Base-by-base conservation (phyloP, 345 rosid species). In the Turnera subulata region DNA sequence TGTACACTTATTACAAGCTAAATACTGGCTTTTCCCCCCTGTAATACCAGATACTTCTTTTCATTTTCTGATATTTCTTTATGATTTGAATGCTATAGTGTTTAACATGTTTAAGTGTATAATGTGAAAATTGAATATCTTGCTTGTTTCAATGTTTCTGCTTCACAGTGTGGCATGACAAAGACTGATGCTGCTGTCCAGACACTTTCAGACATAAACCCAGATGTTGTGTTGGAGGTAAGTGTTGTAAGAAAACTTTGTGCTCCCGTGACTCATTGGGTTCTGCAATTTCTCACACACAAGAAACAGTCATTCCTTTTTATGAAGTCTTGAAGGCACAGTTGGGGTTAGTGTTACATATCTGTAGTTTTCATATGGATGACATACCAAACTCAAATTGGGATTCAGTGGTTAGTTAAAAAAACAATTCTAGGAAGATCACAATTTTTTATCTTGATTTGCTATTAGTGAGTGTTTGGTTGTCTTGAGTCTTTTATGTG, bases 121-220 rank as follows among this genome's bases (percentile, higher is more conserved):
- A 5, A 24, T 1, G 32, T 13, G 46, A 5, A 47, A 63, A 47
- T 18, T 38, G 15, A 17, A 11, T 17, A 7, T 29, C 11, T 49
- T 7, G 14, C 44, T 66, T 11, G 33, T 33, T 42, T 50, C 29
- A 15, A 52, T 32, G 16, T 43, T 45, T 5, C 32, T 15, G 15
- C 25, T 37, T 45, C 11, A 35, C 65, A 92, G 98, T 88, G 64
- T 82, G 96, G 96, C 53, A 89, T 92, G 98, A 86, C 96, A 67
- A 92, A 89, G 83, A 92, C 98, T 42, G 98, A 92, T 83, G 98
- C 96, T 64, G 96, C 98, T 68, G 89, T 86, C 67, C 98, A 92
- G 72, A 92, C 98, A 55, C 98, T 92, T 51, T 68, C 86, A 29
- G 98, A 86, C 56, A 89, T 92, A 65, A 92, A 89, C 63, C 98